A percentile compares a stretch with the other conserved stretches of the same genome.
Conservation (phyloP, 768 basidiomycete species). For the Russula olivacea region DNA sequence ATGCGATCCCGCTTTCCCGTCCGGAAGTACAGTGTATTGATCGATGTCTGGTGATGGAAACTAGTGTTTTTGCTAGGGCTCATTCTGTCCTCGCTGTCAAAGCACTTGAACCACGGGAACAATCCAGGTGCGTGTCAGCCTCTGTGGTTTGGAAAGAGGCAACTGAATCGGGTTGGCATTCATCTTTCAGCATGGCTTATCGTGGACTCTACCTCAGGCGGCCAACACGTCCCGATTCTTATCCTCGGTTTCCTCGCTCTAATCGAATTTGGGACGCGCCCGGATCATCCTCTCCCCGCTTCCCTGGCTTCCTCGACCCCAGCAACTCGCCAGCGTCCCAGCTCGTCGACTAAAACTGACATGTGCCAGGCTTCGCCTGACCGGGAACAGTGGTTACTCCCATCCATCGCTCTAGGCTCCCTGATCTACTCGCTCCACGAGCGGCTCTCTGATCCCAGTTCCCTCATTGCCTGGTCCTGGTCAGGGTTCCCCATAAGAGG, state of each 20-base stretch:
- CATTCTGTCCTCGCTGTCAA: slow-evolving; percentile 58
- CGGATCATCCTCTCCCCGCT: slow-evolving; percentile 27
- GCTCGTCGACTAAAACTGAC: not conserved
- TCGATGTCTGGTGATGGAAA: not conserved
- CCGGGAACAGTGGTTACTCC: slow-evolving; percentile 32
- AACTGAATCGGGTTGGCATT: not conserved
- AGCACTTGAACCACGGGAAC: slow-evolving; percentile 73
- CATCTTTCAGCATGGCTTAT: slow-evolving; percentile 65
- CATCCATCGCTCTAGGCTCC: slow-evolving; percentile 56
- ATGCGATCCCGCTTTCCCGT: not conserved
- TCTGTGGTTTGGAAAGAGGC: not conserved
- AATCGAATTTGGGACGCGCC: slow-evolving; percentile 47
- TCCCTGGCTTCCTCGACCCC: slow-evolving; percentile 3
- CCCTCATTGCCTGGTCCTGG: slow-evolving; percentile 84
- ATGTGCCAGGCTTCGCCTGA: not conserved
- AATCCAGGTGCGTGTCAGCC: slow-evolving; percentile 52
- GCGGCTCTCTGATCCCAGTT: slow-evolving; percentile 67
- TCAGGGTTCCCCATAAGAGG: slow-evolving; percentile 75
- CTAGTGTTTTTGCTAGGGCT: slow-evolving; percentile 64
- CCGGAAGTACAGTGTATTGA: not conserved
- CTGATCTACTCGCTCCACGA: slow-evolving; percentile 69
- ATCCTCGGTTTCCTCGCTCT: slow-evolving; percentile 52
- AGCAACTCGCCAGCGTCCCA: not conserved
- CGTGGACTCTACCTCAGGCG: slow-evolving; percentile 56
- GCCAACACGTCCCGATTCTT: slow-evolving; percentile 66